Percentiles rank a stretch among this genome's conserved stretches.
phyloP scores from a whole-genome alignment of 441 rosid species.

The Viola pubescens region DNA sequence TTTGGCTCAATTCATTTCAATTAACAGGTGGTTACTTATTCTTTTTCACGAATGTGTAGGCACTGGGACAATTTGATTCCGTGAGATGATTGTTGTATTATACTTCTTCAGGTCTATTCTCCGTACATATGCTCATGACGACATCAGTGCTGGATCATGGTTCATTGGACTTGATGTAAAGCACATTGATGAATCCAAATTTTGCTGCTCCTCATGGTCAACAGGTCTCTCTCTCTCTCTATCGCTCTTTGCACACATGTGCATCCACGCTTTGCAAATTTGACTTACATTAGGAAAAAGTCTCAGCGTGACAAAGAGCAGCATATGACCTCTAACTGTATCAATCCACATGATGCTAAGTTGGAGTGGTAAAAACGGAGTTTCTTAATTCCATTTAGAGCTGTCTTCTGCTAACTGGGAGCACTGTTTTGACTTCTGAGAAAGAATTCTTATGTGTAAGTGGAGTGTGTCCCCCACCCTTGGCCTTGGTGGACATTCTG shows the following conservation, averaged over 20 bases:
- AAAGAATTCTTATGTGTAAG: no score
- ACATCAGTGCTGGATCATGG: slow-evolving; percentile 88
- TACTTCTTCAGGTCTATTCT: slow-evolving; percentile 42
- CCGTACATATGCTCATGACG: slow-evolving; percentile 75
- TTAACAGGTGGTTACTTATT: slow-evolving; percentile 49
- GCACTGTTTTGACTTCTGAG: no score
- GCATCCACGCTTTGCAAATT: background rate
- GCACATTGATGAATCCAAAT: slow-evolving; percentile 67
- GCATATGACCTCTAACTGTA: no score
- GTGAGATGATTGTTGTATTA: background rate
- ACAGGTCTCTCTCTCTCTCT: slow-evolving; percentile 37
- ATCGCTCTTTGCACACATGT: background rate
- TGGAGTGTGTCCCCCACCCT: no score
- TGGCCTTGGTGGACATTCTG: no score
- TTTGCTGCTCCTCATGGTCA: slow-evolving; percentile 93
- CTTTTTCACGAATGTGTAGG: background rate
- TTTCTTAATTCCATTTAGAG: no score
- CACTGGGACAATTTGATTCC: background rate
- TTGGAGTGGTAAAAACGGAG: no score
- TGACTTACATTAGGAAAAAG: background rate
- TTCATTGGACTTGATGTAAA: slow-evolving; percentile 86
- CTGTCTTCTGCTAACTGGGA: no score
- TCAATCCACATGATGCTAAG: no score
- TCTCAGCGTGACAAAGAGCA: no score
- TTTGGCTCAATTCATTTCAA: slow-evolving; percentile 69